Evolutionary conservation across 805 yeast species (phyloP), one percentile per base, ranked within the genome.

Genomic region (Starmerella bombi): DNA sequence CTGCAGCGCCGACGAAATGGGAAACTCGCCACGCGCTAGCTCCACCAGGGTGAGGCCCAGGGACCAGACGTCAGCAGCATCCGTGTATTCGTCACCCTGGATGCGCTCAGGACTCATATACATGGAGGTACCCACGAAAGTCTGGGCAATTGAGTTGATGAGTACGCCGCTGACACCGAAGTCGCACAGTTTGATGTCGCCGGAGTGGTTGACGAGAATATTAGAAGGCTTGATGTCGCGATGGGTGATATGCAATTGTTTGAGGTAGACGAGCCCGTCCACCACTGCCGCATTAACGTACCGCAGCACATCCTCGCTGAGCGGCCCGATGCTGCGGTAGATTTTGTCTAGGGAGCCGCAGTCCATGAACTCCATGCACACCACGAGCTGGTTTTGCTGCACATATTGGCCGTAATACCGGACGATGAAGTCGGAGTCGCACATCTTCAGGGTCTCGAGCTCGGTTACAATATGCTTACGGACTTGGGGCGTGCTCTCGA

Each of bases 61-160:
- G 0, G 96, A 84, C 99, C 99, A 91, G 10, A 91, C 88, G 59
- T 91, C 99, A 29, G 94, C 88, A 51, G 86, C 85, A n/a, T 86
- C 78, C 7, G 94, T 80, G 61, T 91, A 91, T 8, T 78, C 77
- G 32, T 82, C 83, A 16, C 99, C 99, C 61, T 85, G 94, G 41
- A 91, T 88, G 47, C 99, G 70, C 54, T 91, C 99, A 0, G 99
- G 99, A 1, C 94, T 81, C 93, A 91, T 91, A 58, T 91, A 91
- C 0, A 93, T 84, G 1, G 95, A 84, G 0, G 99, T 91, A 1
- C 99, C 99, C 8, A 91, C 97, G 66, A 91, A 91, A 0, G 98
- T 91, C 54, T 91, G 95, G 0, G 96, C 98, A 43, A 91, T 72
- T 1, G 98, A 91, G 60, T 88, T 85, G 42, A 83, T 81, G 38